Percentiles rank a stretch among this genome's conserved stretches.
Evolutionary conservation across 768 basidiomycete species (phyloP).

Genomic region (Mycena alexandri): DNA sequence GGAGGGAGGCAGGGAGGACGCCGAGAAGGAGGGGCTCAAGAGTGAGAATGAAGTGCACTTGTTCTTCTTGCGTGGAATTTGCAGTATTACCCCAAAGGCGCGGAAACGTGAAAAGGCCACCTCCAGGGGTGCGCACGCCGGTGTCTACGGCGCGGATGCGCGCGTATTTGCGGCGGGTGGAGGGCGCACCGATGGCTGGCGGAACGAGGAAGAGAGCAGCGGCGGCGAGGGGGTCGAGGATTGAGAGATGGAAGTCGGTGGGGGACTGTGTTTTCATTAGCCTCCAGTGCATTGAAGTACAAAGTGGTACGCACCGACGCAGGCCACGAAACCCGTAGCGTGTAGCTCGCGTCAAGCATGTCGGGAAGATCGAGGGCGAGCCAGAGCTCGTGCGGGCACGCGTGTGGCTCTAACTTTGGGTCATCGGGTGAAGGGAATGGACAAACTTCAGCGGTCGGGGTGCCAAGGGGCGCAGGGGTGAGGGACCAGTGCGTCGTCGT

Average conservation of each 20-base stretch:
- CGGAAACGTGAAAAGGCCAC: background rate
- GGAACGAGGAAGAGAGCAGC: constrained; percentile 23
- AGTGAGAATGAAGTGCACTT: constrained; percentile 14
- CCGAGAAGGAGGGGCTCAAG: constrained; percentile 33
- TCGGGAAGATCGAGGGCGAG: constrained; percentile 48
- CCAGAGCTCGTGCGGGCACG: constrained; percentile 52
- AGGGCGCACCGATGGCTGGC: background rate
- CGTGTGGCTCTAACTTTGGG: constrained; percentile 8
- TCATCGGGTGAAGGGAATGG: constrained; percentile 22
- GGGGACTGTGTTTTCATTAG: constrained; percentile 48
- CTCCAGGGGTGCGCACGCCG: constrained; percentile 33
- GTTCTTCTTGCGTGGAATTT: background rate
- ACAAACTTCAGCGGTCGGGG: constrained; percentile 50
- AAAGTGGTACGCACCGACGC: constrained; percentile 48
- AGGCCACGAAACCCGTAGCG: constrained; percentile 53
- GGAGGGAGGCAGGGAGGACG: constrained; percentile 31
- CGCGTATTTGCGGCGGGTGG: constrained; percentile 31
- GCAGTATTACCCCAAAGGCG: background rate
- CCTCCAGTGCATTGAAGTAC: background rate
- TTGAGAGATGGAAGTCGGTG: constrained; percentile 52
- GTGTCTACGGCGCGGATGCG: constrained; percentile 34
- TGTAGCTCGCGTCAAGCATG: constrained; percentile 40
- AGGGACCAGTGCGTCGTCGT: constrained; percentile 16
- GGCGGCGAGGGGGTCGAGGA: constrained; percentile 44
- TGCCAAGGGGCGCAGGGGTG: constrained; percentile 49